Conservation (phyloP, 129 eudicot genomes). For the Erigeron canadensis region DNA sequence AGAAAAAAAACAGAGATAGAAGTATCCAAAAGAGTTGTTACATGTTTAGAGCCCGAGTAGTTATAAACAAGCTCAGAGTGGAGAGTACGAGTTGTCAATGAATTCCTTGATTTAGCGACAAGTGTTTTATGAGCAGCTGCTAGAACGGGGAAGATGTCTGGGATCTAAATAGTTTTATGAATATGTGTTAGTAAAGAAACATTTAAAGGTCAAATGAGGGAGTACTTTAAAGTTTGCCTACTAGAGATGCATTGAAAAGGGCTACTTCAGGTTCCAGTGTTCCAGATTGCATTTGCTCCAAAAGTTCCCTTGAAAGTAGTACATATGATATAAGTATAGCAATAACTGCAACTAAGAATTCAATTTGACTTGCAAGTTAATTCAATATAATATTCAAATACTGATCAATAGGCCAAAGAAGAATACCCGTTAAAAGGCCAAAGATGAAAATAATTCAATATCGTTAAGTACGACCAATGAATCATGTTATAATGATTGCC, state of each 20-base stretch:
- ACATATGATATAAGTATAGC: slow-evolving; percentile 19
- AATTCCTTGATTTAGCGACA: slow-evolving; percentile 65
- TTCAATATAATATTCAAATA: no score
- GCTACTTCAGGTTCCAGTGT: slow-evolving; percentile 92
- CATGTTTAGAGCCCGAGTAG: slow-evolving; percentile 96
- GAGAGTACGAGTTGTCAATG: slow-evolving; percentile 72
- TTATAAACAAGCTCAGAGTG: slow-evolving; percentile 96
- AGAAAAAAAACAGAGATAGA: not conserved
- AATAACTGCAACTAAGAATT: slow-evolving; percentile 9
- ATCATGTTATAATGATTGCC: no score
- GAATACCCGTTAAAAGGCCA: no score
- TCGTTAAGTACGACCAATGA: no score
- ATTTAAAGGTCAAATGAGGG: not conserved
- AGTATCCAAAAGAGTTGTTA: slow-evolving; percentile 20
- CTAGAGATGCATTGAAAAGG: slow-evolving; percentile 84
- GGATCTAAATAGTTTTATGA: slow-evolving; percentile 40
- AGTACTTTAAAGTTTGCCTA: slow-evolving; percentile 23
- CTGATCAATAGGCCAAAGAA: no score
- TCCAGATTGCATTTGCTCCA: slow-evolving; percentile 87
- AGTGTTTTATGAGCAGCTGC: slow-evolving; percentile 91
- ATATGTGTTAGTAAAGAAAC: not conserved
- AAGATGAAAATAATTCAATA: no score
- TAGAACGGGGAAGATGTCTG: slow-evolving; percentile 83
- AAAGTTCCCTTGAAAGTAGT: slow-evolving; percentile 57
- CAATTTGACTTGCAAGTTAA: no score